These are phyloP conservation scores for Boletus vinaceobasis DNA, from an alignment of 768 basidiomycete genomes.

Conservation along the genomic window DNA sequence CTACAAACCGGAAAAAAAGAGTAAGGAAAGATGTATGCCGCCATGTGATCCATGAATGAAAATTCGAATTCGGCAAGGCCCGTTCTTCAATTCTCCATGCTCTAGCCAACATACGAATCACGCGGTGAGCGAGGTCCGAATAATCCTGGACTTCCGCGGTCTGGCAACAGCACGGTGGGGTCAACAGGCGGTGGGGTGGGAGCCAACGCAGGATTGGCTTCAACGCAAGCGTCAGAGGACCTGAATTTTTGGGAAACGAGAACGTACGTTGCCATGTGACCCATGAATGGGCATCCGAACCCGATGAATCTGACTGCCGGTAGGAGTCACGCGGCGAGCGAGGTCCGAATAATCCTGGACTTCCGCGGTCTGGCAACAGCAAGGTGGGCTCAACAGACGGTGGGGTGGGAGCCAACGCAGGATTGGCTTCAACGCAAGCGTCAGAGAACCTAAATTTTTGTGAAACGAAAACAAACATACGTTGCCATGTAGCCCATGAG, in stretches of 20 bases:
- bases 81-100: background rate
- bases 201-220: background rate
- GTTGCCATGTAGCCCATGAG: conserved; percentile 63
- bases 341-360: conserved; percentile 74
- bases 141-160: background rate
- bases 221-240: background rate
- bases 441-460: background rate
- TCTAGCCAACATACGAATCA: background rate
- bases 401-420: conserved; percentile 51
- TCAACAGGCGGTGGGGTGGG: background rate
- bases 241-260: background rate
- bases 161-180: background rate
- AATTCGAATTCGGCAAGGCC: background rate
- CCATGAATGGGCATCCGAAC: background rate
- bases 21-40: background rate
- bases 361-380: conserved; percentile 49
- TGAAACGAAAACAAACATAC: conserved; percentile 36
- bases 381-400: conserved; percentile 50
- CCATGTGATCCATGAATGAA: background rate
- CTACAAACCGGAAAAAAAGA: background rate
- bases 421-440: conserved; percentile 45
- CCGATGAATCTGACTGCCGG: too few species aligned
- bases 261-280: background rate
- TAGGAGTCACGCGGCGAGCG: conserved; percentile 45
- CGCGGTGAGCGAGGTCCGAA: conserved; percentile 6